These are phyloP conservation scores for Coprinopsis marcescibilis DNA, from an alignment of 768 basidiomycete genomes.

Conservation along the genomic window DNA sequence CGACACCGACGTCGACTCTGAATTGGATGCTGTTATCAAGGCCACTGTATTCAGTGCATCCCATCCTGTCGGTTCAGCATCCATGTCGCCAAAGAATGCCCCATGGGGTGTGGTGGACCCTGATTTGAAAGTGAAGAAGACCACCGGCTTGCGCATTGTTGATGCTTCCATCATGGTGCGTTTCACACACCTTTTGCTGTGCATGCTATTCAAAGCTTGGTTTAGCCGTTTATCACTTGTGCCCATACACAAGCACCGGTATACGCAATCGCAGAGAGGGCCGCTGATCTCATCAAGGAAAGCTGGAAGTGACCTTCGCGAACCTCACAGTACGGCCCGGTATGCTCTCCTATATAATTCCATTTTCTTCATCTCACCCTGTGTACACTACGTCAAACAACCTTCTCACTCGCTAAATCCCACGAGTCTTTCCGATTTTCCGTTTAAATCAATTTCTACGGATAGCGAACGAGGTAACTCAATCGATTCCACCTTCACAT, in stretches of 20 bases:
- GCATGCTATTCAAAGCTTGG: neutral
- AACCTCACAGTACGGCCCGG: too few species aligned
- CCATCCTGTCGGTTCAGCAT: slow-evolving; percentile 30
- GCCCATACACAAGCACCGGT: slow-evolving; percentile 13
- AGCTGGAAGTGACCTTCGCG: too few species aligned
- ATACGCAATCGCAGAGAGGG: slow-evolving; percentile 14
- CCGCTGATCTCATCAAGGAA: slow-evolving; percentile 12
- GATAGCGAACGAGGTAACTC: too few species aligned
- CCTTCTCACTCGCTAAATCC: too few species aligned
- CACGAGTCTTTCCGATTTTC: too few species aligned
- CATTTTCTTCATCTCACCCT: too few species aligned
- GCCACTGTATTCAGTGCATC: slow-evolving; percentile 6
- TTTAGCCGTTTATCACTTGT: slow-evolving; percentile 10
- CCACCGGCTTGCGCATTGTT: slow-evolving; percentile 32
- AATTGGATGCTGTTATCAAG: slow-evolving; percentile 16
- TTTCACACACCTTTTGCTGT: neutral
- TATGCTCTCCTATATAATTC: too few species aligned
- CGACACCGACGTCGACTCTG: slow-evolving; percentile 20
- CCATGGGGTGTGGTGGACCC: slow-evolving; percentile 31
- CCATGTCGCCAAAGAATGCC: slow-evolving; percentile 24
- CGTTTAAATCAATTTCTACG: too few species aligned
- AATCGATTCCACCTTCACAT: too few species aligned
- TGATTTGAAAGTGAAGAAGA: slow-evolving; percentile 31
- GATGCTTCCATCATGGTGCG: slow-evolving; percentile 34
- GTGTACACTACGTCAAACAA: too few species aligned